Evolutionary conservation across 768 basidiomycete genomes (phyloP), one percentile per base, ranked within the genome.

Genomic region (Cystoderma amianthinum): DNA sequence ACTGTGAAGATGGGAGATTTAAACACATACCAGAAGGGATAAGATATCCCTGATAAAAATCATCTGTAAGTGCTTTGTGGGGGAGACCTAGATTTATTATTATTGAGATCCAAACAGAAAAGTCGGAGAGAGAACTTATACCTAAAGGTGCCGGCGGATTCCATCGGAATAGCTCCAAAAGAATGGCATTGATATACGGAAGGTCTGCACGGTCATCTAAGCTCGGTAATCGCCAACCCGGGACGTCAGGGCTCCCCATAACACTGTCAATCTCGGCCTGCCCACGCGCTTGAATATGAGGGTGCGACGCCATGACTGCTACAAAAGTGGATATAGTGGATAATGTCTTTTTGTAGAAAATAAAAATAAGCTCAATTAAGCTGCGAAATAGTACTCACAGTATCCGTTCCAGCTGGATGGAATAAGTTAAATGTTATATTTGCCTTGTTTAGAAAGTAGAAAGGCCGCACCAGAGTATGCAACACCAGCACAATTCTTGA

Each of bases 131-230:
- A 37, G 35, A 2, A 36, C 23, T 24, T 39, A 5, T 35, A 68
- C 71, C 63, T 6, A 62, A 32, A 10, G 71, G 69, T 1, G 43
- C 38, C n/a, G 68, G 59, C 5, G 49, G 50, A 38, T 59, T 48
- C 68, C 70, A 72, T 11, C 72, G 60, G 43, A 72, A 36, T 0
- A 65, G 52, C 46, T 76, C 74, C 17, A 63, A 57, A 0, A 61
- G 43, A 16, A 72, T 55, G 1, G 73, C 73, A n/a, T 67, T 61
- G 16, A 71, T 38, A 44, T 65, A 73, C 0, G 72, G 68, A 36
- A 74, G 53, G 0, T 55, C 56, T 11, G 52, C 47, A 24, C 62
- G 54, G 45, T 73, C 71, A 25, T 49, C 18, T 41, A 72, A 69
- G n/a, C 61, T 62, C 23, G 71, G 71, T 4, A 72, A 56, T 32